Evolutionary conservation across 75 land plant species (phyloP), one percentile per base, ranked within the genome.

Genomic region (Pinus taeda): DNA sequence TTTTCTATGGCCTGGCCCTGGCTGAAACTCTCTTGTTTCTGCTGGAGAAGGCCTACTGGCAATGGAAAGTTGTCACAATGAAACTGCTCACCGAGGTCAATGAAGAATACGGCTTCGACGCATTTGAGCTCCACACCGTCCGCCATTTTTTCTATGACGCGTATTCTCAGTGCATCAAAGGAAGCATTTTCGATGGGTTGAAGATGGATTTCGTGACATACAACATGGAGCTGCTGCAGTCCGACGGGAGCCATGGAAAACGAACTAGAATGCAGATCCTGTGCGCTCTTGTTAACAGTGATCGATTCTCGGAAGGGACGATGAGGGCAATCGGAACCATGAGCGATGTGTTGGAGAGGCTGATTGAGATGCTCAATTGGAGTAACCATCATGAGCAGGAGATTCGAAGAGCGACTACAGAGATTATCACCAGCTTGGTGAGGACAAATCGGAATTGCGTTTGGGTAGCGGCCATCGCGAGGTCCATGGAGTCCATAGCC

Each of bases 181-280:
- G 89, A 18, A 95, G 97, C 85, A 79, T 95, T 36, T 95, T 93
- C 57, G 90, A 93, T 74, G 94, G 96, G 0, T 33, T 93, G 78
- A 91, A 91, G 71, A 91, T 93, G 96, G 97, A 95, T 75, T 95
- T 83, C 26, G 90, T 95, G 20, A 60, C 83, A 13, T 93, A 88
- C 63, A 86, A 80, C 6, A 74, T 85, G 80, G 90, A 89, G 9
- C 84, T 89, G 53, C 42, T 93, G 81, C 82, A 60, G 33, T 82
- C 80, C 12, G 64, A 76, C 0, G 88, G 86, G 5, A 87, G 83
- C 73, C 93, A 72, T 3, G 74, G 30, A 3, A 75, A 94, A 78
- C 81, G 93, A 26, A 87, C 85, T 11, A 97, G 98, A 14, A 84
- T 79, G 0, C 60, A 83, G 36, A 79, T 92, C 36, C 85, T 96